Base-by-base conservation (phyloP, 2,329 filamentous ascomycete species). In the Nemania sp. region DNA sequence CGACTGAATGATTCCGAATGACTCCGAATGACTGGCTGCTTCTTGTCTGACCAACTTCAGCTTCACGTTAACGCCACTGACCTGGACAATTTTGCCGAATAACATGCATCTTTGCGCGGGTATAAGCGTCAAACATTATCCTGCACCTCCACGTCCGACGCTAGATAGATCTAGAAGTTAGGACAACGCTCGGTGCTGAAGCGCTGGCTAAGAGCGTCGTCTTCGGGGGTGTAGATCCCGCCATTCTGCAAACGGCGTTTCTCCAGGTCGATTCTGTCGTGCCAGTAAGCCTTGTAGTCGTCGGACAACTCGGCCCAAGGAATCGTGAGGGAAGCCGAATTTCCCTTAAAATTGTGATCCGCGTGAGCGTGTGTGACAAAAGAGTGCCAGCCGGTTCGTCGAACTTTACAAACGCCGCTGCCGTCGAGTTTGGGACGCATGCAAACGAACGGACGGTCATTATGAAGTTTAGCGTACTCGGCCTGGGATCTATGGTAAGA, bases 361-460 rank as follows among this genome's bases (percentile, higher is more conserved):
- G 11, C 3, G n/a, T 23, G 36, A 33, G 52, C 42, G 37, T 50
- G 52, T 22, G 20, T 17, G 23, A 50, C 30, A 11, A 42, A 42
- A 9, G 41, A 50, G 11, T 41, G 22, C 9, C 5, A 7, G 3
- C 24, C 24, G 19, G 3, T 7, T 11, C 20, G 40, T n/a, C 6
- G 5, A n/a, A 8, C 6, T 23, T 7, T 40, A 17, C 45, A 49
- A 22, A 20, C 23, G 2, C 42, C 37, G 14, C 22, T 7, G 33
- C 43, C 51, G 22, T 44, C 28, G 23, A 36, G 28, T 22, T 6
- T n/a, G 6, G 52, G 46, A 6, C 34, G 46, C 15, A 46, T 34
- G 17, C 52, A 54, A 12, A 1, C 5, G 6, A 50, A 15, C 30
- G 17, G 22, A 11, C 9, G 3, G 2, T 22, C 40, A n/a, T 24